These are phyloP conservation scores for Alnus rubra DNA, from an alignment of 306 rosid species.

Conservation along the genomic window DNA sequence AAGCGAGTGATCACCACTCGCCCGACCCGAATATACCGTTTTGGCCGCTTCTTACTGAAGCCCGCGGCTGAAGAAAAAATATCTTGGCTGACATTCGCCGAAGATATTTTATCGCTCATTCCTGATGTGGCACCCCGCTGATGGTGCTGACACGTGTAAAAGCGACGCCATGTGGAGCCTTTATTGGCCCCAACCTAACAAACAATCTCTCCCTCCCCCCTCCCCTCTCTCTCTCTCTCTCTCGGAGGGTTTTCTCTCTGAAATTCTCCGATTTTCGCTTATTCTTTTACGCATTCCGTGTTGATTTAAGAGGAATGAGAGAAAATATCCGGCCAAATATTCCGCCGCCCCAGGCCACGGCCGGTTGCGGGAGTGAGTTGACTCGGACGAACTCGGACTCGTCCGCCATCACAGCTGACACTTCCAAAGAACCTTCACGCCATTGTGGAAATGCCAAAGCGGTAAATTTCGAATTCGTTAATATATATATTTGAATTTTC, in stretches of 20 bases:
- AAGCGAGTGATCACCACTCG: neutral
- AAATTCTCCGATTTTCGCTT: slow-evolving; percentile 1
- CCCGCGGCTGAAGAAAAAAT: slow-evolving; percentile 31
- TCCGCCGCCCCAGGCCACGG: slow-evolving; percentile 29
- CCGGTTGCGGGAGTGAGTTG: slow-evolving; percentile 27
- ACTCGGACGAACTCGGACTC: slow-evolving; percentile 43
- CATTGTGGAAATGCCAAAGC: slow-evolving; percentile 28
- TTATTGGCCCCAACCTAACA: slow-evolving; percentile 28
- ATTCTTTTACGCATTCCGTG: neutral
- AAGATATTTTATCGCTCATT: slow-evolving; percentile 55
- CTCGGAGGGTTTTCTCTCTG: slow-evolving; percentile 40
- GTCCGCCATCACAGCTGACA: slow-evolving; percentile 43
- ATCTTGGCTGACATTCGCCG: slow-evolving; percentile 59
- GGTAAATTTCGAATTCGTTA: slow-evolving; percentile 34
- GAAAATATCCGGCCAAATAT: slow-evolving; percentile 27
- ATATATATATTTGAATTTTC: slow-evolving; percentile 12
- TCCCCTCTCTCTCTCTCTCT: neutral
- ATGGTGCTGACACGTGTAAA: slow-evolving; percentile 71
- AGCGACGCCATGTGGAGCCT: slow-evolving; percentile 76
- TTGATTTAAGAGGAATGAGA: slow-evolving; percentile 41
- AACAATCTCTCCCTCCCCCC: slow-evolving; percentile 4
- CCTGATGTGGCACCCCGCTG: slow-evolving; percentile 52
- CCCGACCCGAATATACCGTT: neutral
- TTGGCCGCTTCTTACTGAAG: neutral
- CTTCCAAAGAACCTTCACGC: slow-evolving; percentile 30